These are phyloP conservation scores for Xylaria sp. DNA, from an alignment of 2,329 filamentous ascomycete genomes.

Conservation along the genomic window DNA sequence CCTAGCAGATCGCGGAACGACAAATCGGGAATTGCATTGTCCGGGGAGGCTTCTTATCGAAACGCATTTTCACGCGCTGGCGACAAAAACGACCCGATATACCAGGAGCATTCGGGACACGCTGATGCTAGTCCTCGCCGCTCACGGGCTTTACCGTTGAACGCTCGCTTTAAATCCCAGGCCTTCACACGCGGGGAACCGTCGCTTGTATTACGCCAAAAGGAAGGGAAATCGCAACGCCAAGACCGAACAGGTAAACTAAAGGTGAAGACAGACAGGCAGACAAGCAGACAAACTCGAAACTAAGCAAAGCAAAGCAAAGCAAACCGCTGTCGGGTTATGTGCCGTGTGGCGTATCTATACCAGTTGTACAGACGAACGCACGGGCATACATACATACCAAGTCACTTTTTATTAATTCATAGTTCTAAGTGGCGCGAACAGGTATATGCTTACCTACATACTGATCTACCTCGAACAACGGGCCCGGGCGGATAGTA, in stretches of 20 bases:
- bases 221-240: not conserved
- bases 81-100: not conserved
- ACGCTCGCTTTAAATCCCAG: not conserved
- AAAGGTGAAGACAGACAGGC: not conserved
- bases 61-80: not conserved
- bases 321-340: not conserved
- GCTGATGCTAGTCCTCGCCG: not conserved
- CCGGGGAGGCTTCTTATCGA: not conserved
- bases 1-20: conserved; percentile 12
- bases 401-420: not conserved
- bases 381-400: conserved; percentile 16
- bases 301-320: not conserved
- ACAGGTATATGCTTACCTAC: not conserved
- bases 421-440: not conserved
- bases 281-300: not conserved
- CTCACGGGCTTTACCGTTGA: conserved; percentile 3
- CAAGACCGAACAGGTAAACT: not conserved
- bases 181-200: conserved; percentile 6
- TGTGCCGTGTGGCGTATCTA: not conserved
- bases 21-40: conserved; percentile 8
- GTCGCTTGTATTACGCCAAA: conserved; percentile 12
- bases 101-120: conserved; percentile 5
- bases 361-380: not conserved
- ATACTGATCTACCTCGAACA: not conserved
- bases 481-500: not conserved